Evolutionary conservation across 1,284 basidiomycete genomes (phyloP).

Genomic region (Ustilago xerochloae): DNA sequence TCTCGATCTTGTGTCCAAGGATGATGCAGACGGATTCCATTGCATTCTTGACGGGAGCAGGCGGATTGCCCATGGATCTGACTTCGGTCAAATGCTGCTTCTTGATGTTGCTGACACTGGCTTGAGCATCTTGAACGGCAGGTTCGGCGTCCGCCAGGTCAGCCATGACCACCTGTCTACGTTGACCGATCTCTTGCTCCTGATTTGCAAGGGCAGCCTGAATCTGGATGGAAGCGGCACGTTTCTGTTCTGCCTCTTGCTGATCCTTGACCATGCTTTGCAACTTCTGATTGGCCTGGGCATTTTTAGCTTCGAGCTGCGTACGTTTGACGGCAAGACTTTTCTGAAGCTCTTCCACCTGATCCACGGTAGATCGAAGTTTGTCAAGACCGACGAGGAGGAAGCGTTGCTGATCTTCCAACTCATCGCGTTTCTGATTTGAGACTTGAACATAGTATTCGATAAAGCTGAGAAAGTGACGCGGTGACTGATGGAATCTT

Average conservation of each 20-base stretch:
- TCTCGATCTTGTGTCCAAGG: conserved; percentile 96
- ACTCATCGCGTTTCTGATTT: conserved; percentile 95
- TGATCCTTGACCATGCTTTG: conserved; percentile 98
- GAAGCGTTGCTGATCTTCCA: conserved; percentile 98
- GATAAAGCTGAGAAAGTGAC: conserved; percentile 98
- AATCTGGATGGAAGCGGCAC: conserved; percentile 93
- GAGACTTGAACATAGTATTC: conserved; percentile 97
- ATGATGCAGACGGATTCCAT: conserved; percentile 99
- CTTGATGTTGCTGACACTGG: conserved; percentile 97
- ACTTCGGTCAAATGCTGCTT: conserved; percentile 97
- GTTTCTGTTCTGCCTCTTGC: conserved; percentile 98
- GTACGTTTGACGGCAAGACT: conserved; percentile 93
- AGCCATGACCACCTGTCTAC: conserved; percentile 87
- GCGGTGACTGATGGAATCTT: conserved; percentile 95
- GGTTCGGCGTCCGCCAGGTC: conserved; percentile 98
- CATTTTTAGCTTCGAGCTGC: conserved; percentile 91
- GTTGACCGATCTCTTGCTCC: conserved; percentile 87
- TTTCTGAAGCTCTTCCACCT: conserved; percentile 80
- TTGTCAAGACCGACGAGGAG: conserved; percentile 98
- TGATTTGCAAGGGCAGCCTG: conserved; percentile 92
- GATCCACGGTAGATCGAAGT: conserved; percentile 90
- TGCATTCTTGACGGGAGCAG: conserved; percentile 94
- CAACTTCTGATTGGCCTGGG: conserved; percentile 95
- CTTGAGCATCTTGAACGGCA: conserved; percentile 91
- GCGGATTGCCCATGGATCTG: conserved; percentile 97